These are phyloP conservation scores for Candida arabinofermentans DNA, from an alignment of 805 yeast genomes.

Conservation along the genomic window DNA sequence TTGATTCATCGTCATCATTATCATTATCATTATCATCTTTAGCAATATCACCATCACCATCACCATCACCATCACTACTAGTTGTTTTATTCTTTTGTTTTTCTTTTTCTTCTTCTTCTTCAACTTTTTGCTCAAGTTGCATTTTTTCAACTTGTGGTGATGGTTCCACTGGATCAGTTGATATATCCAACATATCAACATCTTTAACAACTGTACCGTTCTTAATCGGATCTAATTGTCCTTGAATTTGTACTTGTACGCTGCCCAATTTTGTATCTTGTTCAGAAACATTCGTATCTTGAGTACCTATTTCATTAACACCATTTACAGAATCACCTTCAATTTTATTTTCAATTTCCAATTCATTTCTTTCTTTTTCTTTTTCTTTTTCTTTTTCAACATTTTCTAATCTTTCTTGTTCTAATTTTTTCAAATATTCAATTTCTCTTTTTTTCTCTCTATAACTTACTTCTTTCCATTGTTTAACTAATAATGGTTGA, in stretches of 20 bases:
- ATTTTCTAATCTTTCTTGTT: conserved; percentile 18
- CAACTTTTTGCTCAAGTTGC: conserved; percentile 14
- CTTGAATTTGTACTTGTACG: conserved; percentile 17
- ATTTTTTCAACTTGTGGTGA: conserved; percentile 9
- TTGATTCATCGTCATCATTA: conserved; percentile 4
- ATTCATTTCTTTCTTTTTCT: background rate
- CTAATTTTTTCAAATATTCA: conserved; percentile 35
- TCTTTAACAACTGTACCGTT: background rate
- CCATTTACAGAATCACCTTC: background rate
- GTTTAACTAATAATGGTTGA: conserved; percentile 63
- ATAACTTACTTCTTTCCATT: conserved; percentile 68
- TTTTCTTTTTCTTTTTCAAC: conserved; percentile 11
- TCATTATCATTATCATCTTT: no score
- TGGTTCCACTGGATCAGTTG: conserved; percentile 11
- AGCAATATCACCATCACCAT: no score
- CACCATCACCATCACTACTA: no score
- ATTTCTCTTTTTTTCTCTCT: conserved; percentile 59
- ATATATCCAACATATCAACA: conserved; percentile 1
- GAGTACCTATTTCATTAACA: background rate
- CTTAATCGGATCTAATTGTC: conserved; percentile 16
- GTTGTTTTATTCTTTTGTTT: no score
- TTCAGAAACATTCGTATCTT: background rate
- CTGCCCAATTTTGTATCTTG: background rate
- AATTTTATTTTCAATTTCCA: background rate
- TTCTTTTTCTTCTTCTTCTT: conserved; percentile 10